A percentile compares a stretch with the other conserved stretches of the same genome.
These are phyloP conservation scores for Malassezia japonica DNA, from an alignment of 1,284 basidiomycete genomes.

Conservation along the genomic window DNA sequence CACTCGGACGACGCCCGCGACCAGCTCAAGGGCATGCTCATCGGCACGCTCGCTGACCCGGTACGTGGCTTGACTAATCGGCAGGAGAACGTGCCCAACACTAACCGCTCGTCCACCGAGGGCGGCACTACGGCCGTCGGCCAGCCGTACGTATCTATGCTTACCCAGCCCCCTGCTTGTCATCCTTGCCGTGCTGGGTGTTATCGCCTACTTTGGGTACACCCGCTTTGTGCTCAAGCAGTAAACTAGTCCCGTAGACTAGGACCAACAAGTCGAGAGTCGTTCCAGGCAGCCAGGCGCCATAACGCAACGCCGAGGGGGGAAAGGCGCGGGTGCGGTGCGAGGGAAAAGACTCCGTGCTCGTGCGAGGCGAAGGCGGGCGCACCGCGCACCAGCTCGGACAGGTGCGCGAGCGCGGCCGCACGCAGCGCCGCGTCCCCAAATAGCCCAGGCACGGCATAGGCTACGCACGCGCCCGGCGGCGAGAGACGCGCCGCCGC, in stretches of 20 bases:
- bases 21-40: slow-evolving; percentile 59
- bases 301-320: slow-evolving; percentile 4
- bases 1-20: slow-evolving; percentile 95
- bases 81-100: slow-evolving; percentile 13
- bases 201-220: slow-evolving; percentile 12
- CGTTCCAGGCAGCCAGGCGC: slow-evolving; percentile 11
- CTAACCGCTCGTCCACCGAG: neutral
- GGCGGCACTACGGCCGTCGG: slow-evolving; percentile 1
- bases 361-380: no score
- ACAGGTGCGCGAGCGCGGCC: no score
- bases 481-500: no score
- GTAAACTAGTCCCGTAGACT: no score
- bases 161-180: slow-evolving; percentile 9
- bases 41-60: slow-evolving; percentile 53
- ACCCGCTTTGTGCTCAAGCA: neutral
- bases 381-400: no score
- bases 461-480: no score
- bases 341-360: no score
- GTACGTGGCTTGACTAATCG: slow-evolving; percentile 18
- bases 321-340: neutral
- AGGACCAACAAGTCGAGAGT: neutral
- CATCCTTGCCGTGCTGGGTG: slow-evolving; percentile 5
- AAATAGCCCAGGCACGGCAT: no score
- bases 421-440: no score
- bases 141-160: slow-evolving; percentile 5